These are phyloP conservation scores for Botrytis aclada DNA, from an alignment of 2,329 filamentous ascomycete genomes.

Conservation along the genomic window DNA sequence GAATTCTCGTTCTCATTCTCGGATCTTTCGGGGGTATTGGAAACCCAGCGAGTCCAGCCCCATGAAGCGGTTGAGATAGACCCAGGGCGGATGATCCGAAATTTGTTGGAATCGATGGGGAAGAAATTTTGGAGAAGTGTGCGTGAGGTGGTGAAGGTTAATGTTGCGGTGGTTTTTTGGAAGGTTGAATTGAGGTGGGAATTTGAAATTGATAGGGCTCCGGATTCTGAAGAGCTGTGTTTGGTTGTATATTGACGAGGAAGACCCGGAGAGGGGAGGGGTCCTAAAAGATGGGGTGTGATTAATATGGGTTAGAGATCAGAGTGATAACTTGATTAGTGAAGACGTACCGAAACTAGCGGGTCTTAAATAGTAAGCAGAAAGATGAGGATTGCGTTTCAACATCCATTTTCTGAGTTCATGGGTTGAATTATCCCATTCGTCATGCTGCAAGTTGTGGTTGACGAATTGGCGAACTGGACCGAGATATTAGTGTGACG, in stretches of 20 bases:
- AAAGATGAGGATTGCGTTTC: slow-evolving; percentile 42
- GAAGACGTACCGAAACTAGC: not conserved
- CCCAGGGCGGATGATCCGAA: slow-evolving; percentile 45
- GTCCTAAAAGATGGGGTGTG: too few relatives aligned
- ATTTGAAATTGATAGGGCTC: slow-evolving; percentile 28
- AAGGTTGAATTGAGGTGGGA: slow-evolving; percentile 32
- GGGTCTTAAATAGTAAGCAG: slow-evolving; percentile 44
- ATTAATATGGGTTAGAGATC: not conserved
- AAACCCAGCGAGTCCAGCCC: slow-evolving; percentile 38
- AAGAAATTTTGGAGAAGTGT: slow-evolving; percentile 42
- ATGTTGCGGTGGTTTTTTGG: slow-evolving; percentile 31
- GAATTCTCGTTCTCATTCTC: too few relatives aligned
- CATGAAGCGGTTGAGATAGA: slow-evolving; percentile 60
- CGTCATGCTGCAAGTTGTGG: slow-evolving; percentile 52
- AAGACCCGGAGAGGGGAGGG: too few relatives aligned
- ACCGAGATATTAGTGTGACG: slow-evolving; percentile 32
- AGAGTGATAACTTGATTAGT: slow-evolving; percentile 30
- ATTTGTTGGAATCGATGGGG: slow-evolving; percentile 25
- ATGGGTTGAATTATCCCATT: slow-evolving; percentile 49
- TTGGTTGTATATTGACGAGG: not conserved
- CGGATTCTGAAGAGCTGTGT: not conserved
- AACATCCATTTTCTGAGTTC: slow-evolving; percentile 45
- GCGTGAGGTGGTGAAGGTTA: slow-evolving; percentile 39
- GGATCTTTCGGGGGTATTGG: not conserved
- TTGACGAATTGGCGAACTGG: slow-evolving; percentile 35